A percentile compares a stretch with the other conserved stretches of the same genome.
These are phyloP conservation scores for Annona cherimola DNA, from an alignment of 164 flowering plant species.

Conservation along the genomic window DNA sequence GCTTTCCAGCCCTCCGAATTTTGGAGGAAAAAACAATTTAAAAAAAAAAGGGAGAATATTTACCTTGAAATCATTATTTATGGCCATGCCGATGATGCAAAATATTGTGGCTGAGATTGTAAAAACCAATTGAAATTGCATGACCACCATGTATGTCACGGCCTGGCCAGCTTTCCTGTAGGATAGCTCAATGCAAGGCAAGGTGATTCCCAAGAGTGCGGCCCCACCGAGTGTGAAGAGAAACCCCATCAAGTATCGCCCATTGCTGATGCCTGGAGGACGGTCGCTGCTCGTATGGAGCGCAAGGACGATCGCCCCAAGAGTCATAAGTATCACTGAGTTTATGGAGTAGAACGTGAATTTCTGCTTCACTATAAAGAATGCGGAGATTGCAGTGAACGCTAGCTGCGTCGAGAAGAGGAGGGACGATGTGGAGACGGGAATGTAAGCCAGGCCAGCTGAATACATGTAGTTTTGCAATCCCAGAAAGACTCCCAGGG, in stretches of 20 bases:
- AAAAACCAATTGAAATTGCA: slow-evolving; percentile 21
- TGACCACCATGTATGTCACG: slow-evolving; percentile 20
- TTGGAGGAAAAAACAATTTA: too few relatives aligned
- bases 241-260: slow-evolving; percentile 25
- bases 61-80: slow-evolving; percentile 26
- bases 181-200: slow-evolving; percentile 15
- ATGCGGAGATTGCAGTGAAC: slow-evolving; percentile 30
- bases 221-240: slow-evolving; percentile 16
- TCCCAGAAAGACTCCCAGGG: slow-evolving; percentile 17
- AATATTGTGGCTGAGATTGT: slow-evolving; percentile 17
- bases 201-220: slow-evolving; percentile 13
- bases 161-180: slow-evolving; percentile 10
- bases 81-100: slow-evolving; percentile 21
- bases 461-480: slow-evolving; percentile 18
- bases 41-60: too few relatives aligned
- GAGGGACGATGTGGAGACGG: slow-evolving; percentile 25
- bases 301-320: slow-evolving; percentile 22
- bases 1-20: too few relatives aligned
- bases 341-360: slow-evolving; percentile 28
- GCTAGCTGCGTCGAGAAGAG: slow-evolving; percentile 26
- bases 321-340: slow-evolving; percentile 25
- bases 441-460: slow-evolving; percentile 17
- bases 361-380: slow-evolving; percentile 22
- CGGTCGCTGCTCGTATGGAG: slow-evolving; percentile 19
- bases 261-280: slow-evolving; percentile 15